Base-by-base conservation (phyloP, 177 flowering plant genomes). In the Vitis hybrid region DNA sequence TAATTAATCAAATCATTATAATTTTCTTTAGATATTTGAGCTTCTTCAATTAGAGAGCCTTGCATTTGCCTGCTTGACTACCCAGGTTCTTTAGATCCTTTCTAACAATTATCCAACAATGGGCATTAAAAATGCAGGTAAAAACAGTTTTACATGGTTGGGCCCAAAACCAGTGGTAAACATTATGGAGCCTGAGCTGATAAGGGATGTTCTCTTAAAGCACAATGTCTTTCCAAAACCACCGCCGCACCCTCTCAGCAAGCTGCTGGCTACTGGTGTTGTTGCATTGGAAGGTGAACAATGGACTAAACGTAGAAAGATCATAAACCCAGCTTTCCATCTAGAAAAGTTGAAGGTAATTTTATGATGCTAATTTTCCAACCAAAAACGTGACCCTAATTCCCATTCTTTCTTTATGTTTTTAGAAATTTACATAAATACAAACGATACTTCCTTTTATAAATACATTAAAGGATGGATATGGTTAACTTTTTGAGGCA, bases 151-250 rank as follows among this genome's bases (percentile, higher is more conserved):
- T 48, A 67, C 67, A 1, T 82, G 83, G 85, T 0, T 73, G 9
- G 85, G 83, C 1, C 71, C 81, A 14, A 63, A 3, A 35, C 82
- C 83, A 7, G 72, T 70, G 64, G 64, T 81, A 64, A 68, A 24
- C 30, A 59, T 81, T 18, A 79, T 46, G 67, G 50, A 81, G 11
- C 75, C 80, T 1, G 80, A 76, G 35, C 72, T 65, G 1, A 40
- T 81, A 2, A 74, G 65, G 12, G 79, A 70, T 2, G 54, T 74
- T 1, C 64, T 81, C 21, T 49, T 30, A 2, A 78, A 69, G 60
- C 60, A 56, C 5, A 6, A 40, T 15, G 75, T 66, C 32, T 78
- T 71, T 50, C 67, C n/a, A 12, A 78, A 71, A 54, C 57, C 74
- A 1, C 3, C 12, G 8, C 0, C 50, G 2, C 69, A 73, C 51